Percentiles rank a stretch among this genome's conserved stretches.
Evolutionary conservation across 2,329 filamentous ascomycete genomes (phyloP).

Genomic region (Zasmidium citrigriseum): DNA sequence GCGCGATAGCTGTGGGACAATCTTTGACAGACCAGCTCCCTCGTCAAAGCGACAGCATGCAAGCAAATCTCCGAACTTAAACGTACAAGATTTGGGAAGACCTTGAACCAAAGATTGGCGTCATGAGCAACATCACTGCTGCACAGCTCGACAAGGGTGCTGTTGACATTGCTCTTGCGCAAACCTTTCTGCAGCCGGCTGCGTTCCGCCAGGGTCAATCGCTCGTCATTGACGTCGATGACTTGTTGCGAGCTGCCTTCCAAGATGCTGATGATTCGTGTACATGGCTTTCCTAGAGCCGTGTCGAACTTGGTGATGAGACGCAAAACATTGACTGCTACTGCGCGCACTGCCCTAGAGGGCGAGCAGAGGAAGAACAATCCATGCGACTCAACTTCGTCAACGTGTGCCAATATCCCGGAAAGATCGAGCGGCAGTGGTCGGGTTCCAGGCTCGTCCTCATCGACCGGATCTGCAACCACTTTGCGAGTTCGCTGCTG

Average conservation of each 20-base stretch:
- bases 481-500: slow-evolving; percentile 79
- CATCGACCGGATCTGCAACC: slow-evolving; percentile 63
- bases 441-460: slow-evolving; percentile 42
- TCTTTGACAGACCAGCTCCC: slow-evolving; percentile 89
- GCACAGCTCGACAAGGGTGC: slow-evolving; percentile 88
- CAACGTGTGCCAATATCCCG: slow-evolving; percentile 87
- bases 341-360: slow-evolving; percentile 82
- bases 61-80: slow-evolving; percentile 89
- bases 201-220: slow-evolving; percentile 85
- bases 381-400: slow-evolving; percentile 94
- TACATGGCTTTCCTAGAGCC: slow-evolving; percentile 74
- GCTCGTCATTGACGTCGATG: slow-evolving; percentile 89
- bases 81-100: slow-evolving; percentile 92
- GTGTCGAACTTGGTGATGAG: slow-evolving; percentile 92
- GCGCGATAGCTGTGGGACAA: slow-evolving; percentile 90
- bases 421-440: slow-evolving; percentile 69
- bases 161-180: slow-evolving; percentile 78
- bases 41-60: slow-evolving; percentile 84
- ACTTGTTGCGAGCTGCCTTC: slow-evolving; percentile 86
- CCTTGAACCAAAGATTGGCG: slow-evolving; percentile 93
- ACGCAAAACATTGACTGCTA: slow-evolving; percentile 87
- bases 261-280: slow-evolving; percentile 85
- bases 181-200: slow-evolving; percentile 90
- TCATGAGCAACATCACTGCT: slow-evolving; percentile 95
- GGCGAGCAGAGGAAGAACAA: slow-evolving; percentile 97